Conservation (phyloP, 768 basidiomycete species). For the Rhodotorula toruloides region DNA sequence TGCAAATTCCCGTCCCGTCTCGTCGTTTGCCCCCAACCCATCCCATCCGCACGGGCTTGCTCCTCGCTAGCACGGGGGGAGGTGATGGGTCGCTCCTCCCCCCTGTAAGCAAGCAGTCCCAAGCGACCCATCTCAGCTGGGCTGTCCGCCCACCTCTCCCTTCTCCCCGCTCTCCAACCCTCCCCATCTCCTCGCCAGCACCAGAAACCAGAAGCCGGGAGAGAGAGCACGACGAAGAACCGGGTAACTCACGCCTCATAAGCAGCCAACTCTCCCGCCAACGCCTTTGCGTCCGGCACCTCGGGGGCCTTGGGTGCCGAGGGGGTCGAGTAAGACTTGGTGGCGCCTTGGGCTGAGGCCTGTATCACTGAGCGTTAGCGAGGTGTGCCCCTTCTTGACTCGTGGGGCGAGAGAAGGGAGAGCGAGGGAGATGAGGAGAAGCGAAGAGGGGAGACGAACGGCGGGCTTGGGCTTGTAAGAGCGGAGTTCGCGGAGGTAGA, state of each 20-base stretch:
- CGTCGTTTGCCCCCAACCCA: no score
- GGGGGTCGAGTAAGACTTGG: slow-evolving; percentile 71
- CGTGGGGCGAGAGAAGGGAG: neutral
- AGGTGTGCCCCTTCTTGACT: no score
- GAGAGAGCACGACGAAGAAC: slow-evolving; percentile 24
- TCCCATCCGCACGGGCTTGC: no score
- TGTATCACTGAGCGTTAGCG: slow-evolving; percentile 44
- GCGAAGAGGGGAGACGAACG: slow-evolving; percentile 53
- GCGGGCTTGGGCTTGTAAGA: slow-evolving; percentile 70
- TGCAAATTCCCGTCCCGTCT: no score
- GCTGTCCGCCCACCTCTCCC: no score
- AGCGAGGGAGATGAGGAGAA: neutral
- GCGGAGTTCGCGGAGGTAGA: slow-evolving; percentile 86
- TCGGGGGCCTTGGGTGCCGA: slow-evolving; percentile 66
- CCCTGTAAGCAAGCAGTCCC: no score
- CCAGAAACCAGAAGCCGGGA: no score
- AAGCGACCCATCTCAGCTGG: no score
- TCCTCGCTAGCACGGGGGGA: no score
- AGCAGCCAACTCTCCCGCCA: slow-evolving; percentile 75
- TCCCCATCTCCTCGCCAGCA: no score
- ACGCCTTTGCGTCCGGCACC: slow-evolving; percentile 62
- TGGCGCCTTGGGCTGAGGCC: slow-evolving; percentile 82
- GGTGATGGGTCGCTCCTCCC: no score
- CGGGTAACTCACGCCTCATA: slow-evolving; percentile 78
- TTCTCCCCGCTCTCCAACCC: no score